Evolutionary conservation across 2,329 filamentous ascomycete genomes (phyloP).

Genomic region (Trichoderma sp.): DNA sequence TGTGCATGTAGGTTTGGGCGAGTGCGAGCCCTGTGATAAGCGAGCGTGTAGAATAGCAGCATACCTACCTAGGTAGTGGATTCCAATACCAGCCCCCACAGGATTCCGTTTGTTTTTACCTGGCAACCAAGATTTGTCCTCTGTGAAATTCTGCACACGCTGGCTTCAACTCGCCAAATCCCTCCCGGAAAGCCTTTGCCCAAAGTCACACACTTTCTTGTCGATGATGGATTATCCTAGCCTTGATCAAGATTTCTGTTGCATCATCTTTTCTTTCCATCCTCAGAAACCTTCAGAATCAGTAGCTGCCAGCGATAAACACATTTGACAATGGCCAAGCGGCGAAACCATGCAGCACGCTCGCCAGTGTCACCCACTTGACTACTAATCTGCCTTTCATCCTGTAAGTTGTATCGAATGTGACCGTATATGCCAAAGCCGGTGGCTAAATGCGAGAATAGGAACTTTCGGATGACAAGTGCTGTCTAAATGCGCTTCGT

Average conservation of each 20-base stretch:
- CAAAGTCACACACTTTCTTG: not conserved
- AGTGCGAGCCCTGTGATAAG: not conserved
- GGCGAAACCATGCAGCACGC: not conserved
- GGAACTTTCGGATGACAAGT: not conserved
- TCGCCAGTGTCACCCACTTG: not conserved
- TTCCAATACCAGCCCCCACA: not conserved
- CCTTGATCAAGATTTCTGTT: not conserved
- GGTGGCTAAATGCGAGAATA: not conserved
- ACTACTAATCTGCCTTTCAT: not conserved
- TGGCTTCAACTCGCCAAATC: not conserved
- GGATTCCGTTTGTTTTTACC: not conserved
- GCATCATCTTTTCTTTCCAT: not conserved
- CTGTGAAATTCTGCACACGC: not conserved
- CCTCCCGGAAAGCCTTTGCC: not conserved
- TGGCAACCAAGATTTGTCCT: not conserved
- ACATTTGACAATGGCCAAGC: not conserved
- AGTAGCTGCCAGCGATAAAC: not conserved
- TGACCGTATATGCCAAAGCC: not conserved
- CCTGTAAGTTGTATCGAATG: not conserved
- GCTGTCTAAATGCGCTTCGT: not conserved
- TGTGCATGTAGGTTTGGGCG: not conserved
- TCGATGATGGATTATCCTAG: too few species aligned
- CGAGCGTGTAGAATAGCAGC: not conserved
- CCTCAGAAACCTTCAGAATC: too few species aligned
- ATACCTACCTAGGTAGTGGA: not conserved